A percentile compares a stretch with the other conserved stretches of the same genome.
phyloP scores from a whole-genome alignment of 1,139 yeast genomes.

The Chernovozyma aurita region DNA sequence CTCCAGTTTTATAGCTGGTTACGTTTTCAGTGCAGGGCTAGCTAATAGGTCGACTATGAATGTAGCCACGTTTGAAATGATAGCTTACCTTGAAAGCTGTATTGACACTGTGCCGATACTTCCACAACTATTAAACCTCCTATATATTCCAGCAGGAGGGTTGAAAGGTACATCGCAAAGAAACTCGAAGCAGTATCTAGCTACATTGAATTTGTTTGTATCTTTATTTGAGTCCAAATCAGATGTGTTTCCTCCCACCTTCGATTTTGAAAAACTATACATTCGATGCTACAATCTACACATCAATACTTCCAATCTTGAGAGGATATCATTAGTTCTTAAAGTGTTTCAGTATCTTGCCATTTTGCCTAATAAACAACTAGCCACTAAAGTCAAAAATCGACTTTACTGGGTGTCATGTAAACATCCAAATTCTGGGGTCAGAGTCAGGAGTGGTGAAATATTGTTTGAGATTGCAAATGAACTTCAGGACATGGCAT shows the following conservation, averaged over 20 bases:
- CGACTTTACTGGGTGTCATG: slow-evolving; percentile 28
- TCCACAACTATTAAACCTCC: slow-evolving; percentile 12
- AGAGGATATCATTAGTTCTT: slow-evolving; percentile 29
- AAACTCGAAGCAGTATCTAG: slow-evolving; percentile 17
- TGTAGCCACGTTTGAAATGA: slow-evolving; percentile 5
- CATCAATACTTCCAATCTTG: slow-evolving; percentile 36
- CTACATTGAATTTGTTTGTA: slow-evolving; percentile 29
- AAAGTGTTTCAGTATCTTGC: slow-evolving; percentile 33
- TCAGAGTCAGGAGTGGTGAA: slow-evolving; percentile 29
- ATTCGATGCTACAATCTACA: slow-evolving; percentile 56
- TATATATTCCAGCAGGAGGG: slow-evolving; percentile 14
- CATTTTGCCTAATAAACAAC: slow-evolving; percentile 2
- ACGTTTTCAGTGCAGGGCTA: slow-evolving; percentile 18
- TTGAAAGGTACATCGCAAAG: slow-evolving; percentile 10
- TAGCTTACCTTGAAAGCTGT: not conserved
- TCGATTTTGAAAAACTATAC: slow-evolving; percentile 39
- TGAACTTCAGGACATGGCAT: slow-evolving; percentile 11
- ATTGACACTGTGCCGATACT: slow-evolving; percentile 5
- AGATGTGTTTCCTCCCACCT: slow-evolving; percentile 21
- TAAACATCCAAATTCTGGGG: slow-evolving; percentile 24
- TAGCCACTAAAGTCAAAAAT: slow-evolving; percentile 15
- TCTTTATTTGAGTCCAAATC: slow-evolving; percentile 38
- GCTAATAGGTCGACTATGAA: slow-evolving; percentile 49
- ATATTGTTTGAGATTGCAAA: slow-evolving; percentile 28
- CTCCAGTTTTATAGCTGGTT: slow-evolving; percentile 28